Conservation (phyloP, 2,329 filamentous ascomycete genomes). For the Venturia pyrina region DNA sequence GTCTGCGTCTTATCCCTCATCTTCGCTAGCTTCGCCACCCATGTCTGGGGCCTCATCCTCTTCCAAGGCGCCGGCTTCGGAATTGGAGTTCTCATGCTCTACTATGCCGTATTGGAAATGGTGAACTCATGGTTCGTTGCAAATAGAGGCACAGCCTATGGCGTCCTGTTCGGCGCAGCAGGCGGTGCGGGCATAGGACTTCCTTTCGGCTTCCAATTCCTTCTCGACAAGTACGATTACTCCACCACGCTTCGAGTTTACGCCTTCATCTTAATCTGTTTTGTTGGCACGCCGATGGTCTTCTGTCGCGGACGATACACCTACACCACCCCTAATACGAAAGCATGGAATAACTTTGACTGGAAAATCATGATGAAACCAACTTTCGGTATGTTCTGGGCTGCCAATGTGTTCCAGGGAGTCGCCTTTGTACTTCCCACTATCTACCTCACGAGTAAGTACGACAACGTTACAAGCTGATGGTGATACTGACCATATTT, state of each 20-base stretch:
- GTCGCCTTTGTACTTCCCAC: conserved; percentile 9
- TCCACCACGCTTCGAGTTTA: conserved; percentile 6
- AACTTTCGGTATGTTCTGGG: conserved; percentile 2
- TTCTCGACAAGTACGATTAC: conserved; percentile 9
- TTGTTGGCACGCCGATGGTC: conserved; percentile 2
- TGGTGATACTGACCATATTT: background rate
- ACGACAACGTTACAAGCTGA: background rate
- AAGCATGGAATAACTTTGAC: background rate
- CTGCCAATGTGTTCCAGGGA: conserved; percentile 9
- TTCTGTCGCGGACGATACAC: conserved; percentile 2
- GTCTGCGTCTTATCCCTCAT: conserved; percentile 21
- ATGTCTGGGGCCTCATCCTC: conserved; percentile 25
- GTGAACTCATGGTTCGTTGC: conserved; percentile 31
- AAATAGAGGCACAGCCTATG: conserved; percentile 30
- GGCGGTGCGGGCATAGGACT: conserved; percentile 20
- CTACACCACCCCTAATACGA: background rate
- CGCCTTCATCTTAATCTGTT: conserved; percentile 1
- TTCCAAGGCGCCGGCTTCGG: conserved; percentile 33
- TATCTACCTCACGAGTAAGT: conserved; percentile 8
- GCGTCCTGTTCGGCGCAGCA: conserved; percentile 23
- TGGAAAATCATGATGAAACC: background rate
- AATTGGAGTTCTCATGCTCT: conserved; percentile 29
- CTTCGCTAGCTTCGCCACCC: conserved; percentile 25
- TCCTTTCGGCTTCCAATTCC: conserved; percentile 5
- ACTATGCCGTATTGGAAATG: conserved; percentile 29